Conservation (phyloP, 2,329 filamentous ascomycete species). For the Cladosporium sp. region DNA sequence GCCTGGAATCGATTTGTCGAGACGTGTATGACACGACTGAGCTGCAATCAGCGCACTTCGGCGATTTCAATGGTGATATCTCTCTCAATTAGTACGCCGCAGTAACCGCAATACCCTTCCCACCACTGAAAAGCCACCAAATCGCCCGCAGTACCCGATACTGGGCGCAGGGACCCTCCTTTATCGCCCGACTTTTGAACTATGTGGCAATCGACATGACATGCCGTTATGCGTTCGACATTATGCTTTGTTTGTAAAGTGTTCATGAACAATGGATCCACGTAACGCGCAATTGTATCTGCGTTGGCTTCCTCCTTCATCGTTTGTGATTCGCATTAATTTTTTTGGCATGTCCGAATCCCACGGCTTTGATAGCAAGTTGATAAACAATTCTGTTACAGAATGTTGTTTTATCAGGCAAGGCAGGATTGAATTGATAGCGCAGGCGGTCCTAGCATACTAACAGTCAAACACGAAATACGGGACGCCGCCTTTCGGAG, state of each 20-base stretch:
- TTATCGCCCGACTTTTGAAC: background rate
- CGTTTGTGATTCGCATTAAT: background rate
- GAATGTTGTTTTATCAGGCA: background rate
- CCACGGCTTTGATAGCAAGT: background rate
- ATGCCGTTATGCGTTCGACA: background rate
- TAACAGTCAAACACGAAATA: background rate
- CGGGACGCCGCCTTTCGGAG: background rate
- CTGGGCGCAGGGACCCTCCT: background rate
- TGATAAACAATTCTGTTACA: background rate
- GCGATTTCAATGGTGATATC: constrained; percentile 5
- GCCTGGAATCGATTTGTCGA: background rate
- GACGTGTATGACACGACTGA: constrained; percentile 8
- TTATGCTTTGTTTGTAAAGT: background rate
- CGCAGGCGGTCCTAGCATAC: background rate
- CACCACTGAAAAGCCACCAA: background rate
- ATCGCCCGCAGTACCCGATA: constrained; percentile 16
- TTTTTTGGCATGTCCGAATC: background rate
- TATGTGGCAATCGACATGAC: constrained; percentile 11
- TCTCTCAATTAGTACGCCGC: constrained; percentile 5
- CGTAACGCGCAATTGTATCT: background rate
- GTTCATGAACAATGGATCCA: background rate
- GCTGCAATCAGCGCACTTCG: constrained; percentile 7
- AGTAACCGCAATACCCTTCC: constrained; percentile 17
- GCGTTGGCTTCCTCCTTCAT: background rate
- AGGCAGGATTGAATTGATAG: background rate